These are phyloP conservation scores for Pterocarpus santalinus DNA, from an alignment of 306 rosid genomes.

Conservation along the genomic window DNA sequence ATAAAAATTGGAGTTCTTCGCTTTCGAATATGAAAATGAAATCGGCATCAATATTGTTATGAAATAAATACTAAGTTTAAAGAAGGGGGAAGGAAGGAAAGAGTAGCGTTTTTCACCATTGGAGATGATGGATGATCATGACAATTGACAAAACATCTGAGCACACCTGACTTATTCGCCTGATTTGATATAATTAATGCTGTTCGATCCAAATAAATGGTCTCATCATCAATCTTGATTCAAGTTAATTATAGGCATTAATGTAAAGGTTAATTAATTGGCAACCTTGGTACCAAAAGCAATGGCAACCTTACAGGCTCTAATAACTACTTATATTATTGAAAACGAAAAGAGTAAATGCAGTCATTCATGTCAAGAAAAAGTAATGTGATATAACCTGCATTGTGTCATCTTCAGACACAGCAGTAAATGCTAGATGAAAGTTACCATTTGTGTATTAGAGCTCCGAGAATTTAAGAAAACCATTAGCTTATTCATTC, in stretches of 20 bases:
- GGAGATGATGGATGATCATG: neutral
- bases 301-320: neutral
- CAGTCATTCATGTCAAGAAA: neutral
- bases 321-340: neutral
- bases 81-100: neutral
- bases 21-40: neutral
- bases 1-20: no score
- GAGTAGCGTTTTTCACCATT: neutral
- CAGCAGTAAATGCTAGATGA: neutral
- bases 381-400: neutral
- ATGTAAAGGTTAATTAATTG: neutral
- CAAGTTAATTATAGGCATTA: neutral
- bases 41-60: neutral
- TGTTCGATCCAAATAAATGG: neutral
- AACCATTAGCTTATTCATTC: neutral
- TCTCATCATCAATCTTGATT: constrained; percentile 8
- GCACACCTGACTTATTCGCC: neutral
- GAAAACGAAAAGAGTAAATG: neutral
- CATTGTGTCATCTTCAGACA: neutral
- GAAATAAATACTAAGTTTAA: neutral
- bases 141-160: neutral
- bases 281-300: neutral
- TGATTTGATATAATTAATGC: neutral
- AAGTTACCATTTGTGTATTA: neutral
- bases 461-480: neutral